A percentile compares a stretch with the other conserved stretches of the same genome.
phyloP scores from a whole-genome alignment of 192 early-diverging fungal species.

The Coemansia sp. region DNA sequence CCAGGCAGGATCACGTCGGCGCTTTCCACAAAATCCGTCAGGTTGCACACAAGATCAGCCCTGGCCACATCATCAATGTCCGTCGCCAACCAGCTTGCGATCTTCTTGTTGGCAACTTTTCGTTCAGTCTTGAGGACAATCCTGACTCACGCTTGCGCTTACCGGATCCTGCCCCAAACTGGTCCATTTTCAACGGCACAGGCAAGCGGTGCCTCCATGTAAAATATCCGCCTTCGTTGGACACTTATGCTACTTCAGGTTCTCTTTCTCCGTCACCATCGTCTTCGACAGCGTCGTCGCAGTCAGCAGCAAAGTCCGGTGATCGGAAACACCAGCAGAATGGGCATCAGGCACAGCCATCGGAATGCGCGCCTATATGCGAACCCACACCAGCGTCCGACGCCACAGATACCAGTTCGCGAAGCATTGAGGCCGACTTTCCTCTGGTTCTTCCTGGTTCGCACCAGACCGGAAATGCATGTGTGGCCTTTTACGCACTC shows the following conservation, averaged over 20 bases:
- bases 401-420: background rate
- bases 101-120: slow-evolving; percentile 36
- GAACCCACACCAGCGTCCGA: background rate
- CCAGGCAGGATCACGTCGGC: slow-evolving; percentile 33
- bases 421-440: slow-evolving; percentile 48
- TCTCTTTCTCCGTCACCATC: slow-evolving; percentile 1
- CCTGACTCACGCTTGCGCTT: slow-evolving; percentile 1
- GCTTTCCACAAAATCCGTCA: slow-evolving; percentile 49
- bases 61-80: slow-evolving; percentile 43
- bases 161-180: slow-evolving; percentile 15
- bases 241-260: slow-evolving; percentile 27
- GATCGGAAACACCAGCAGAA: background rate
- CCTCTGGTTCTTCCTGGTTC: slow-evolving; percentile 65
- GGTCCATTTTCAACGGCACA: slow-evolving; percentile 45
- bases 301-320: background rate
- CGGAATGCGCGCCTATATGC: background rate
- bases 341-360: background rate
- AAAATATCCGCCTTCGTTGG: slow-evolving; percentile 42
- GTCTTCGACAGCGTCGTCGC: background rate
- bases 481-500: slow-evolving; percentile 68
- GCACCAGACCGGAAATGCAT: slow-evolving; percentile 80
- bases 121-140: slow-evolving; percentile 10
- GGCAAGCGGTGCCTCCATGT: slow-evolving; percentile 40
- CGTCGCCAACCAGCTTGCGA: slow-evolving; percentile 44
- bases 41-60: slow-evolving; percentile 30